phyloP scores from a whole-genome alignment of 2,329 filamentous ascomycete genomes.

The Phialophora chinensis region DNA sequence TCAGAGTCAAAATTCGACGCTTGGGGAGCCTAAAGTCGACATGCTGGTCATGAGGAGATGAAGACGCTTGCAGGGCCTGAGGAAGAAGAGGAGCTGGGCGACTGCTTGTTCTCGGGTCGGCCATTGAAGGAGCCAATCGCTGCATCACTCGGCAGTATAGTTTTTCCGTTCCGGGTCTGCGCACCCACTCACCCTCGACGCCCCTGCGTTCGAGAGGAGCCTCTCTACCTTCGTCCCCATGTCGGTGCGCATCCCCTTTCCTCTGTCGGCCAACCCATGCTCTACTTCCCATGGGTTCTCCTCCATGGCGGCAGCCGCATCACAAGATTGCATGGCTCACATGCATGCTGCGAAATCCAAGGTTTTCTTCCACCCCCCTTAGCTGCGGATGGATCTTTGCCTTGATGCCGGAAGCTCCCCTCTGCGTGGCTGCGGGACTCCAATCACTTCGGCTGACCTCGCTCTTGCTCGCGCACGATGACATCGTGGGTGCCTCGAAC shows the following conservation, averaged over 20 bases:
- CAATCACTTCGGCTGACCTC: slow-evolving; percentile 8
- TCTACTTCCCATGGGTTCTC: not conserved
- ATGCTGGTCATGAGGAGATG: not conserved
- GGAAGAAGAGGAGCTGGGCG: not conserved
- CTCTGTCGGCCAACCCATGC: not conserved
- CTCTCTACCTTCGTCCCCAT: not conserved
- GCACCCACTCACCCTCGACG: not conserved
- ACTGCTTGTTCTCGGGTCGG: slow-evolving; percentile 12
- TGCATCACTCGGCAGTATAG: slow-evolving; percentile 26
- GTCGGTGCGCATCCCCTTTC: not conserved
- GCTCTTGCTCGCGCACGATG: slow-evolving; percentile 13
- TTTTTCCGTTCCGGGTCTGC: slow-evolving; percentile 35
- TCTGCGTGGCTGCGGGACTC: slow-evolving; percentile 17
- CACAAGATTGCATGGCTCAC: not conserved
- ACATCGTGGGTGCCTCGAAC: slow-evolving; percentile 20
- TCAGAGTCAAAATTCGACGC: not conserved
- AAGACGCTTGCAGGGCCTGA: not conserved
- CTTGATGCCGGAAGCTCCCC: slow-evolving; percentile 19
- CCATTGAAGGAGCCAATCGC: slow-evolving; percentile 27
- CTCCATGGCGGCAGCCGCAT: not conserved
- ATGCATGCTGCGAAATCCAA: not conserved
- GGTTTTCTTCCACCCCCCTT: slow-evolving; percentile 2
- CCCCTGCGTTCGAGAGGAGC: not conserved
- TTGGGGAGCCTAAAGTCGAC: not conserved
- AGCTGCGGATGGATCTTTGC: slow-evolving; percentile 10